A percentile compares a stretch with the other conserved stretches of the same genome.
Evolutionary conservation across 495 filamentous ascomycete species (phyloP).

Genomic region (Penicillium bovifimosum): DNA sequence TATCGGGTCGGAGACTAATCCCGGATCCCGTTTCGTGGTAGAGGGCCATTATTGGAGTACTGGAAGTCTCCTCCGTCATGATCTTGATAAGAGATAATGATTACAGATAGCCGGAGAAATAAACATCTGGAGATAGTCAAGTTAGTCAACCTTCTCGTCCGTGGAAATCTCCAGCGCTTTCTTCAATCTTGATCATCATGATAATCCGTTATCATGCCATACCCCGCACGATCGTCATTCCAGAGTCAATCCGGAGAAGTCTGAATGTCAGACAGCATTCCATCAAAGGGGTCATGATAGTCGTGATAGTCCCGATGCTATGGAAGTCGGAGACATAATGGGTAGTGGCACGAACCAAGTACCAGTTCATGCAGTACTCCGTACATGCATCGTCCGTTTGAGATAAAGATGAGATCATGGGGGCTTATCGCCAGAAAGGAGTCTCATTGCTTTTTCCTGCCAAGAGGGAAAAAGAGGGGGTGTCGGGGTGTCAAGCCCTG

Average conservation of each 20-base stretch:
- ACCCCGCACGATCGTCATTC: constrained; percentile 27
- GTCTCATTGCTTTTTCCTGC: background rate
- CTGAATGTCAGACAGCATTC: background rate
- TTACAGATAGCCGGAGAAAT: background rate
- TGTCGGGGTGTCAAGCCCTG: background rate
- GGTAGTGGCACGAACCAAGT: too few species aligned
- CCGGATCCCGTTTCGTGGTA: background rate
- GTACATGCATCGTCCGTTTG: background rate
- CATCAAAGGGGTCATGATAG: too few species aligned
- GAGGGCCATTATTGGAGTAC: background rate
- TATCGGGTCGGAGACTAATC: background rate
- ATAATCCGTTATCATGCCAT: background rate
- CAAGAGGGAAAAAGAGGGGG: background rate
- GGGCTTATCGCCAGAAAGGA: background rate
- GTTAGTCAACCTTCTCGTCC: too few species aligned
- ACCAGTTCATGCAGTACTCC: too few species aligned
- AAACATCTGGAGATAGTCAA: background rate
- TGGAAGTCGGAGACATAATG: constrained; percentile 7
- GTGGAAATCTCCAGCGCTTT: too few species aligned
- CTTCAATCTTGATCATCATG: background rate
- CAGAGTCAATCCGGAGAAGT: background rate
- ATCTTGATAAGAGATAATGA: background rate
- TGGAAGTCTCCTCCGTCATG: constrained; percentile 6
- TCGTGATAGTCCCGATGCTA: constrained; percentile 1
- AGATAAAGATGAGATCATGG: constrained; percentile 10